phyloP scores from a whole-genome alignment of 2,329 filamentous ascomycete species.

The Fusarium mangiferae region DNA sequence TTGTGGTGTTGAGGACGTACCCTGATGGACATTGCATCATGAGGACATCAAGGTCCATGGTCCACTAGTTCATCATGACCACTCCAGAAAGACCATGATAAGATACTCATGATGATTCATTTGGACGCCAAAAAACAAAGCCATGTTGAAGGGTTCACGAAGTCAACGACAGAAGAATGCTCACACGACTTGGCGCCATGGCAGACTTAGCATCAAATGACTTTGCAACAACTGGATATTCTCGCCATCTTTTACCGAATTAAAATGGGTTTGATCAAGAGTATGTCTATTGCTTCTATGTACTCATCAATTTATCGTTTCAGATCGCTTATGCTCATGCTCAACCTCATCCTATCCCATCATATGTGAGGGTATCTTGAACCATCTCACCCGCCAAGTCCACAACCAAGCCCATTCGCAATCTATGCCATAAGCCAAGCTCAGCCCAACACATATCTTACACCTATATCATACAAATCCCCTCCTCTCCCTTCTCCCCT shows the following conservation, averaged over 20 bases:
- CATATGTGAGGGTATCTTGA: not conserved
- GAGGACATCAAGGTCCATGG: slow-evolving; percentile 33
- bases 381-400: not conserved
- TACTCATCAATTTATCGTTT: not conserved
- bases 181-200: not conserved
- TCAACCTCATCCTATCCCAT: not conserved
- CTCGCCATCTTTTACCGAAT: not conserved
- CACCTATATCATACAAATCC: slow-evolving; percentile 2
- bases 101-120: not conserved
- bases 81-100: not conserved
- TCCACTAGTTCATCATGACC: slow-evolving; percentile 19
- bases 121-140: accelerated
- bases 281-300: not conserved
- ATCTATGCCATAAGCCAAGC: slow-evolving; percentile 13
- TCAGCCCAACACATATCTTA: too few species aligned
- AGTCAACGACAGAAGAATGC: not conserved
- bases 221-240: not conserved
- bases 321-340: not conserved
- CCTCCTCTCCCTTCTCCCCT: not conserved
- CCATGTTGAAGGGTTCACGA: accelerated
- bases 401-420: not conserved
- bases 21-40: slow-evolving; percentile 37
- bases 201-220: not conserved
- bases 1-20: slow-evolving; percentile 6
- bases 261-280: not conserved